Percentiles rank a stretch among this genome's conserved stretches.
Evolutionary conservation across 140 eudicot species (phyloP).

Genomic region (Oenanthe javanica): DNA sequence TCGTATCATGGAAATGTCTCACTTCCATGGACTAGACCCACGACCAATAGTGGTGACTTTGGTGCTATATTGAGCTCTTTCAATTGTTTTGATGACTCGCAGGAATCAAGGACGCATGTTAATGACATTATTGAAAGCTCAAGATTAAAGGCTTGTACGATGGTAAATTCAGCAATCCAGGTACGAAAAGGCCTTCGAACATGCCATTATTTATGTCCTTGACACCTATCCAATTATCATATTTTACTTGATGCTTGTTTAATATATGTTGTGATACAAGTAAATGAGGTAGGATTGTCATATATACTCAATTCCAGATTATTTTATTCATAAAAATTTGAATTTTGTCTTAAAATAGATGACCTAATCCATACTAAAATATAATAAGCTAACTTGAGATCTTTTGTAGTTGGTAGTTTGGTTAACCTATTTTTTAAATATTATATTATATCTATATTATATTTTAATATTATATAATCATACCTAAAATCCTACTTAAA

Average conservation of each 20-base stretch:
- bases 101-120: constrained; percentile 50
- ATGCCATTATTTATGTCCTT: too few relatives aligned
- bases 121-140: constrained; percentile 77
- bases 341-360: background rate
- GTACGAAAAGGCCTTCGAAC: constrained; percentile 24
- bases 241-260: background rate
- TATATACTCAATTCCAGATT: background rate
- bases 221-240: background rate
- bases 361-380: background rate
- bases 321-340: background rate
- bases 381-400: too few relatives aligned
- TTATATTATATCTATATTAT: too few relatives aligned
- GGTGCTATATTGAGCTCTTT: constrained; percentile 25
- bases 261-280: background rate
- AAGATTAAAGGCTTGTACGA: constrained; percentile 54
- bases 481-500: too few relatives aligned
- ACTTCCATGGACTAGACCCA: constrained; percentile 31
- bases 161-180: constrained; percentile 87
- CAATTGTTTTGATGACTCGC: constrained; percentile 31
- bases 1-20: constrained; percentile 40
- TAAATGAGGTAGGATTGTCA: background rate
- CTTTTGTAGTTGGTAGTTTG: too few relatives aligned
- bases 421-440: too few relatives aligned
- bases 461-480: too few relatives aligned
- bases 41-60: constrained; percentile 24